Percentiles rank a stretch among this genome's conserved stretches.
These are phyloP conservation scores for Mycena epipterygia DNA, from an alignment of 768 basidiomycete species.

Conservation along the genomic window DNA sequence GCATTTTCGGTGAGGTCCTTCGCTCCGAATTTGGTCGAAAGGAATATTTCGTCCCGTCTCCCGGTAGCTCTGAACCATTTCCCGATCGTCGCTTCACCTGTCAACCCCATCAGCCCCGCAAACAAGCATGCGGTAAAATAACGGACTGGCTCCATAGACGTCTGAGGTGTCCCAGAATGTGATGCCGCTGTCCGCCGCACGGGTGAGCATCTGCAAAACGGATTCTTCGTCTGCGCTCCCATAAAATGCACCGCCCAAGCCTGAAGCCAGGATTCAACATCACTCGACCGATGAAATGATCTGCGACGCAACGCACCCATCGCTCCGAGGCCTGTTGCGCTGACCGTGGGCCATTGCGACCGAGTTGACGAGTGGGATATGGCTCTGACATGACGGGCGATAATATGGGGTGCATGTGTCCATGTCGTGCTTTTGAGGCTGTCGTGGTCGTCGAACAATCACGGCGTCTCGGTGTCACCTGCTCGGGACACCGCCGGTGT, in stretches of 20 bases:
- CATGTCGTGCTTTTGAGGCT: no score
- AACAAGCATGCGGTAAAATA: no score
- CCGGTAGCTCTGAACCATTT: conserved; percentile 36
- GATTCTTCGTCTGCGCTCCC: conserved; percentile 38
- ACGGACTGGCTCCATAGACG: conserved; percentile 40
- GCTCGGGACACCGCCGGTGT: no score
- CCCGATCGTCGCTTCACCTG: background rate
- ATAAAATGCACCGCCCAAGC: conserved; percentile 42
- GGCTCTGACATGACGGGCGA: no score
- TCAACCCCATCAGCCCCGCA: background rate
- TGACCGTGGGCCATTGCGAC: conserved; percentile 45
- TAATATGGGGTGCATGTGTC: no score
- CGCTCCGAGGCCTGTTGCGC: conserved; percentile 44
- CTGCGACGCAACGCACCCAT: conserved; percentile 35
- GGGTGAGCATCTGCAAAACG: conserved; percentile 35
- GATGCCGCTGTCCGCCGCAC: conserved; percentile 40
- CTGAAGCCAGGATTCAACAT: conserved; percentile 4
- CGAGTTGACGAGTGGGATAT: conserved; percentile 40
- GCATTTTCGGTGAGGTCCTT: conserved; percentile 7
- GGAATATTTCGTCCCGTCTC: conserved; percentile 52
- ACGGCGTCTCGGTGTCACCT: no score
- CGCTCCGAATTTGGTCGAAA: conserved; percentile 62
- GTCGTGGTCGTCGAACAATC: no score
- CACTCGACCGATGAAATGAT: background rate
- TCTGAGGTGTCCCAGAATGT: conserved; percentile 59